phyloP scores from a whole-genome alignment of 1,139 yeast genomes.

The Candida pseudocylindracea region DNA sequence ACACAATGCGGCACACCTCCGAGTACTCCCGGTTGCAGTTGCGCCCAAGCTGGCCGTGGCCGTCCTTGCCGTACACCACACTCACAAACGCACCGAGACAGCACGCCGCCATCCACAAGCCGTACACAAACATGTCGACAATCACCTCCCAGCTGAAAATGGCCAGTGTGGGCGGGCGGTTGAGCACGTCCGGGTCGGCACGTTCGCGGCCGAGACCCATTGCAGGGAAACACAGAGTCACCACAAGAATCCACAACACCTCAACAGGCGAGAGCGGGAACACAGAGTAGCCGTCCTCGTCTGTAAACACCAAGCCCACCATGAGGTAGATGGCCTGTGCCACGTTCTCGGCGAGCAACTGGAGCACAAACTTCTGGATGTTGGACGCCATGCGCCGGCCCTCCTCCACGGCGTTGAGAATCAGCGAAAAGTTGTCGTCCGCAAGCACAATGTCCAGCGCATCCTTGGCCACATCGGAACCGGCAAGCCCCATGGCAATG shows the following conservation, averaged over 20 bases:
- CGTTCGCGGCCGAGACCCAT: conserved; percentile 68
- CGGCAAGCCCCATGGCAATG: conserved; percentile 71
- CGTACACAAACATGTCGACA: conserved; percentile 55
- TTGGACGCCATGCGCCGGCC: conserved; percentile 69
- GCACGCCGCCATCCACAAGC: conserved; percentile 48
- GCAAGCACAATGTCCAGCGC: conserved; percentile 57
- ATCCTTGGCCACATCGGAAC: conserved; percentile 67
- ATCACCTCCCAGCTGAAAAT: conserved; percentile 55
- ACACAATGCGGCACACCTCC: conserved; percentile 36
- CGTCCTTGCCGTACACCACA: conserved; percentile 34
- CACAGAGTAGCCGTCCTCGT: conserved; percentile 33
- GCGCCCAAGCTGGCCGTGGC: conserved; percentile 44
- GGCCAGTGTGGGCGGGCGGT: conserved; percentile 37
- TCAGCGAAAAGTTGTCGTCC: conserved; percentile 62
- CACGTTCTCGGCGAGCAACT: conserved; percentile 55
- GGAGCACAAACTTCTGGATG: conserved; percentile 66
- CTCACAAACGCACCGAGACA: conserved; percentile 51
- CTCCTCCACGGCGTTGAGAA: conserved; percentile 59
- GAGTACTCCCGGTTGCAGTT: conserved; percentile 29
- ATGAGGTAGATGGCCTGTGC: conserved; percentile 55
- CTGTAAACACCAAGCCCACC: conserved; percentile 54
- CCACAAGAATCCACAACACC: conserved; percentile 60
- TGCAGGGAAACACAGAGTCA: conserved; percentile 67
- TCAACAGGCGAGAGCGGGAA: conserved; percentile 67
- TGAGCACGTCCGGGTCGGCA: conserved; percentile 46